phyloP scores from a whole-genome alignment of 1,139 yeast species.

The Hemisphaericaspora xylanilytica region DNA sequence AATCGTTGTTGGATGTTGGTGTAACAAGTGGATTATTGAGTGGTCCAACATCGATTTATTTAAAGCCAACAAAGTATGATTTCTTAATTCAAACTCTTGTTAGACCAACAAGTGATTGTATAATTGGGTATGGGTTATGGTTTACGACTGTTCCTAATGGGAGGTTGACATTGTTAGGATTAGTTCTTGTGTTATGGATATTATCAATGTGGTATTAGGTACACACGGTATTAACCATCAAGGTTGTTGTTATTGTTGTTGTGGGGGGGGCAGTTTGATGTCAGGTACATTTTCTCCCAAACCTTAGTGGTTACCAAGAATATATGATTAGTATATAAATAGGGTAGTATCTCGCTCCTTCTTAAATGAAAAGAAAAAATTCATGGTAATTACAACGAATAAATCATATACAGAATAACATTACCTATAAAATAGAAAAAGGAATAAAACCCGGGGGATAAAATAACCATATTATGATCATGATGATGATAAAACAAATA shows the following conservation, averaged over 20 bases:
- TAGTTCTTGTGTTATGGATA: slow-evolving; percentile 12
- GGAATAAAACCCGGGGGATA: neutral
- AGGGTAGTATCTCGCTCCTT: neutral
- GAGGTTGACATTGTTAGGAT: slow-evolving; percentile 22
- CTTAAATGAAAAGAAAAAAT: too few species aligned
- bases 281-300: too few species aligned
- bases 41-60: slow-evolving; percentile 46
- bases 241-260: too few species aligned
- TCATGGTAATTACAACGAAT: neutral
- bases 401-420: neutral
- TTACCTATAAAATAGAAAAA: neutral
- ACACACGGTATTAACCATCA: slow-evolving; percentile 6
- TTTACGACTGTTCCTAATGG: slow-evolving; percentile 40
- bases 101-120: slow-evolving; percentile 31
- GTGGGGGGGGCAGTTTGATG: too few species aligned
- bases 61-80: slow-evolving; percentile 43
- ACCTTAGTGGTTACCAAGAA: slow-evolving; percentile 8
- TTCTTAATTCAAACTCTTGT: slow-evolving; percentile 25
- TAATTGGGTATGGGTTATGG: slow-evolving; percentile 43
- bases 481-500: neutral
- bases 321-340: slow-evolving; percentile 2
- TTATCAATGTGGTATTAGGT: neutral
- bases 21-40: slow-evolving; percentile 17
- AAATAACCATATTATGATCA: too few species aligned
- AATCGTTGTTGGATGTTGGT: neutral